phyloP scores from a whole-genome alignment of 2,329 filamentous ascomycete genomes.

The Cladophialophora exuberans region DNA sequence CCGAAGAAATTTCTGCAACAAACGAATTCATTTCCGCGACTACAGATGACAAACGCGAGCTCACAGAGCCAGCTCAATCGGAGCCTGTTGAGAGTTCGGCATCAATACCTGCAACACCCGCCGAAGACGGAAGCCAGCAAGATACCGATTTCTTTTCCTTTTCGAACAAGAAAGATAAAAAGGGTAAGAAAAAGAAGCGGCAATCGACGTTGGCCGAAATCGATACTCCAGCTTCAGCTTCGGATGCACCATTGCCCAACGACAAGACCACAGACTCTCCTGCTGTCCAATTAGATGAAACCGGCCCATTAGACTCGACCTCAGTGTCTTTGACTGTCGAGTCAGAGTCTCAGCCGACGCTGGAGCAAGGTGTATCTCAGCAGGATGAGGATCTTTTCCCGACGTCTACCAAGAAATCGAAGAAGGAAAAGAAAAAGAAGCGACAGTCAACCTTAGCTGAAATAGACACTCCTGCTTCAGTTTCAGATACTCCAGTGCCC shows the following conservation, averaged over 20 bases:
- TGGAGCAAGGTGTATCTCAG: background rate
- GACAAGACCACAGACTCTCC: background rate
- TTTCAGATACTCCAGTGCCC: too few species aligned
- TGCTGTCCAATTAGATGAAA: background rate
- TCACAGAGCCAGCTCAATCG: too few species aligned
- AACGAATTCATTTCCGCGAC: too few species aligned
- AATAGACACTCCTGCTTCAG: background rate
- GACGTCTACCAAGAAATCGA: constrained; percentile 14
- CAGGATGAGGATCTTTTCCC: constrained; percentile 17
- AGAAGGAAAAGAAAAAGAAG: constrained; percentile 32
- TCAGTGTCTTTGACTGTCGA: background rate
- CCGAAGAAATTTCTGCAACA: too few species aligned
- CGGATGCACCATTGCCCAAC: background rate
- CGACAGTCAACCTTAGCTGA: constrained; percentile 10
- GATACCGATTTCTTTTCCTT: background rate
- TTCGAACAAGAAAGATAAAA: constrained; percentile 24
- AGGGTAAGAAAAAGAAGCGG: constrained; percentile 35
- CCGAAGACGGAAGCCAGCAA: background rate
- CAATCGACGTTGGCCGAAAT: constrained; percentile 1
- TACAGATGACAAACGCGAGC: too few species aligned
- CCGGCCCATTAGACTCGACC: background rate
- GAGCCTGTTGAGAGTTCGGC: background rate
- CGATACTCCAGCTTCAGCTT: background rate
- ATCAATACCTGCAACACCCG: background rate
- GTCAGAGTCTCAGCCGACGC: background rate